Conservation (phyloP, 2,329 filamentous ascomycete species). For the Pseudohalonectria lignicola region DNA sequence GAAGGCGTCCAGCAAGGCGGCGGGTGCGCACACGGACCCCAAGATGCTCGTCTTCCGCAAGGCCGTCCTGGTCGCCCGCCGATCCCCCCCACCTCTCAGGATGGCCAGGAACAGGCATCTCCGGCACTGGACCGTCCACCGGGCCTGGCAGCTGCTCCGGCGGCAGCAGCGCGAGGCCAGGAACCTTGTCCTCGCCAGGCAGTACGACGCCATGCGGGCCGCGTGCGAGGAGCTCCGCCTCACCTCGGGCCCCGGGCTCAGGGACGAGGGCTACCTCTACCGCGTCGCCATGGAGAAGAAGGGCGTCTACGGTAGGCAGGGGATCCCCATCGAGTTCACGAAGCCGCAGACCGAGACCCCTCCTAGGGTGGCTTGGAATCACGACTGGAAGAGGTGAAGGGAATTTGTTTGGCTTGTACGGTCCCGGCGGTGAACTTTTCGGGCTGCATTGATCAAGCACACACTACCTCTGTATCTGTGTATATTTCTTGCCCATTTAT, state of each 20-base stretch:
- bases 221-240: constrained; percentile 77
- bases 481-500: too few species aligned
- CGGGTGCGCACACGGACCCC: constrained; percentile 15
- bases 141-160: constrained; percentile 79
- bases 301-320: constrained; percentile 60
- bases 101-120: constrained; percentile 81
- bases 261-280: constrained; percentile 64
- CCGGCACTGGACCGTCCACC: constrained; percentile 98
- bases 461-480: too few species aligned
- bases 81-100: constrained; percentile 56
- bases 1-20: constrained; percentile 6
- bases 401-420: too few species aligned
- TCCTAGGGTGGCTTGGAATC: constrained; percentile 73
- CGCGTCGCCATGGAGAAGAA: constrained; percentile 85
- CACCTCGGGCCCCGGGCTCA: constrained; percentile 42
- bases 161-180: constrained; percentile 53
- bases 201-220: constrained; percentile 70
- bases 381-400: constrained; percentile 66
- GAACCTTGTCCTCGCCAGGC: constrained; percentile 61
- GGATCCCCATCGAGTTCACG: constrained; percentile 87
- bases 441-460: too few species aligned
- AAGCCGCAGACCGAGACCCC: constrained; percentile 77
- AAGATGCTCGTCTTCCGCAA: constrained; percentile 20
- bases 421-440: too few species aligned
- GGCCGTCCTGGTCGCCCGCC: constrained; percentile 18